Evolutionary conservation across 257 asterid genomes (phyloP).

Genomic region (Fraxinus quadrangulata): DNA sequence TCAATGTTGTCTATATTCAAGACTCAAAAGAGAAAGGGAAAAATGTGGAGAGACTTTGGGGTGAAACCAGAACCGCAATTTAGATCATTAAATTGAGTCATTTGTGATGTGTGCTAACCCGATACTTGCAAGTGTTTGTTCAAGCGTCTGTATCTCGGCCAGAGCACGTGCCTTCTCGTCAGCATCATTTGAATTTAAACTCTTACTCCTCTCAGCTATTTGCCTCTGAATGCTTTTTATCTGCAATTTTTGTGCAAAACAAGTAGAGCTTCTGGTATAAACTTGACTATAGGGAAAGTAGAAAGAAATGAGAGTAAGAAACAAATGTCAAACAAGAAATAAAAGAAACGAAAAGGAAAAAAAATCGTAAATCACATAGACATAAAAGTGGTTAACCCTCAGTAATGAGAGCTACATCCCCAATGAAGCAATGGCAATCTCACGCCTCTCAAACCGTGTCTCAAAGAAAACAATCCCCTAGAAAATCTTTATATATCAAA

Average conservation of each 20-base stretch:
- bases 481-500: too few relatives aligned
- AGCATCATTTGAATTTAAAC: slow-evolving; percentile 29
- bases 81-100: neutral
- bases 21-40: neutral
- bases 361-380: too few relatives aligned
- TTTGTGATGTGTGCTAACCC: slow-evolving; percentile 17
- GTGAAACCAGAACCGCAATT: neutral
- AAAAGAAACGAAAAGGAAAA: neutral
- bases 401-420: too few relatives aligned
- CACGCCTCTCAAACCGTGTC: too few relatives aligned
- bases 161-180: slow-evolving; percentile 30
- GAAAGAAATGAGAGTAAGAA: neutral
- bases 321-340: neutral
- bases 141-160: slow-evolving; percentile 42
- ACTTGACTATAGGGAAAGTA: neutral
- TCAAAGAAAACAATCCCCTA: too few relatives aligned
- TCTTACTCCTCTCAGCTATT: slow-evolving; percentile 28
- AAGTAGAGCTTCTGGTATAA: neutral
- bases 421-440: too few relatives aligned
- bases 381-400: too few relatives aligned
- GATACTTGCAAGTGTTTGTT: slow-evolving; percentile 29
- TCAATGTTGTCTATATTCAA: neutral
- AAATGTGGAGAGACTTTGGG: neutral
- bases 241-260: slow-evolving; percentile 30
- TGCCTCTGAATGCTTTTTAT: slow-evolving; percentile 46